Percentiles rank a stretch among this genome's conserved stretches.
Conservation (phyloP, 768 basidiomycete species). For the Hericium rajendrae region DNA sequence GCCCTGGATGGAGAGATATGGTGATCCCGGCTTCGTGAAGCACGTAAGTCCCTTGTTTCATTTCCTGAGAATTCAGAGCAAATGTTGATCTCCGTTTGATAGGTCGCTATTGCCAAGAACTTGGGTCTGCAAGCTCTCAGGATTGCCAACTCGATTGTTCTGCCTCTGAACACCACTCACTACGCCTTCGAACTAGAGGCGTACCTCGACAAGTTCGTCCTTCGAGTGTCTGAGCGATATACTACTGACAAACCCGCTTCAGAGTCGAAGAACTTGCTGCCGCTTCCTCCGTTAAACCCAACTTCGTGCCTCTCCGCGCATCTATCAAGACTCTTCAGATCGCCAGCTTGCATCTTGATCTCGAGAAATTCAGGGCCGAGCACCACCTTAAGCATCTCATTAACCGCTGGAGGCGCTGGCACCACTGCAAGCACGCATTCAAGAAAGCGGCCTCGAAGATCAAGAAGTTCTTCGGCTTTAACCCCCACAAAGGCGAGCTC, state of each 20-base stretch:
- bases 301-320: constrained; percentile 11
- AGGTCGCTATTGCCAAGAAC: constrained; percentile 52
- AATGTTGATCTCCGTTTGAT: not conserved
- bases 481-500: not conserved
- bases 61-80: no score
- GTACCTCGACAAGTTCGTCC: constrained; percentile 40
- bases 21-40: constrained; percentile 51
- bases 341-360: constrained; percentile 11
- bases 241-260: not conserved
- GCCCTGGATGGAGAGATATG: constrained; percentile 51
- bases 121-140: constrained; percentile 47
- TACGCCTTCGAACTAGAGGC: constrained; percentile 44
- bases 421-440: not conserved
- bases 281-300: not conserved
- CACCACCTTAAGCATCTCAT: constrained; percentile 2
- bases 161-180: constrained; percentile 64
- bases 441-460: not conserved
- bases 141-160: constrained; percentile 40
- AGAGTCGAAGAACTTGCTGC: constrained; percentile 38
- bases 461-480: not conserved
- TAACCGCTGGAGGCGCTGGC: not conserved
- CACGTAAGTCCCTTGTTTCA: constrained; percentile 31
- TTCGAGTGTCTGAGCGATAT: not conserved
- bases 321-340: constrained; percentile 11
- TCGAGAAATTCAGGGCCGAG: constrained; percentile 9